A percentile compares a stretch with the other conserved stretches of the same genome.
Evolutionary conservation across 257 asterid species (phyloP).

Genomic region (Fraxinus americana): DNA sequence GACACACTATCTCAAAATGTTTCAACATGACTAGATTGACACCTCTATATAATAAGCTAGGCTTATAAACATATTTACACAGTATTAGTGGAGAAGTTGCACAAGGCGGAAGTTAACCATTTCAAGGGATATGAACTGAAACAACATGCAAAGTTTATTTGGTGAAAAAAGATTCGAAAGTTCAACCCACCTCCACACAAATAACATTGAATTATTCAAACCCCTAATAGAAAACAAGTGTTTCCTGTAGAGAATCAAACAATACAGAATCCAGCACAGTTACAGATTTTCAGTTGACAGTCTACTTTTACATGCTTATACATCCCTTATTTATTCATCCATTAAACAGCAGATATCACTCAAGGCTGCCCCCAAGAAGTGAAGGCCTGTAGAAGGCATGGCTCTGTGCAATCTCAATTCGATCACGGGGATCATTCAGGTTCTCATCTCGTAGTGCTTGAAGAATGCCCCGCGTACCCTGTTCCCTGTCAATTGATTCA

Average conservation of each 20-base stretch:
- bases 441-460: slow-evolving; percentile 81
- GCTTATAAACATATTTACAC: too few relatives aligned
- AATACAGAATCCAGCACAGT: background rate
- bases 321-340: background rate
- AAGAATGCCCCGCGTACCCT: slow-evolving; percentile 63
- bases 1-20: too few relatives aligned
- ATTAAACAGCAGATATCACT: background rate
- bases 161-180: slow-evolving; percentile 10
- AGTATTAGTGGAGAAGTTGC: background rate
- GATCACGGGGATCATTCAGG: slow-evolving; percentile 87
- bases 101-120: background rate
- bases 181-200: background rate
- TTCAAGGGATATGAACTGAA: background rate
- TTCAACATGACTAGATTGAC: too few relatives aligned
- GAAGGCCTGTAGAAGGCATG: slow-evolving; percentile 91
- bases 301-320: background rate
- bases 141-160: background rate
- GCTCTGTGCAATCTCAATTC: slow-evolving; percentile 84
- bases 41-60: too few relatives aligned
- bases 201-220: background rate
- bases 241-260: background rate
- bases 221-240: background rate
- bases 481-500: slow-evolving; percentile 51
- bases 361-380: slow-evolving; percentile 63
- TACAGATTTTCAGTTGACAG: slow-evolving; percentile 2